These are phyloP conservation scores for Fusarium torulosum DNA, from an alignment of 2,329 filamentous ascomycete genomes.

Conservation along the genomic window DNA sequence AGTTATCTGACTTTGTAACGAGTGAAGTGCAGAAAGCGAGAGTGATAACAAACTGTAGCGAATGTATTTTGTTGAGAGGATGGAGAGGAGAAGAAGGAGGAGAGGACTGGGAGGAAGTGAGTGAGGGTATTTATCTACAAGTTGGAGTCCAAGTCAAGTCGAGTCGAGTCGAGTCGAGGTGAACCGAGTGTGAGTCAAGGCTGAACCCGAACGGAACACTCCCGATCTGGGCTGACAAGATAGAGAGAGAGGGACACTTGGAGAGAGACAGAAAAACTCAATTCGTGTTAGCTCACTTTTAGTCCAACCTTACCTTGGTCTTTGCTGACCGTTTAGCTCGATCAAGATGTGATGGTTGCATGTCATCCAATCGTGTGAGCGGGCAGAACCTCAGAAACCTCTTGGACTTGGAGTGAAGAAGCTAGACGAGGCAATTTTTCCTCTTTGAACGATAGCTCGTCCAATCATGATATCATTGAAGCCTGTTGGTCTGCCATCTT, in stretches of 20 bases:
- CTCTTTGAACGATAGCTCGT: slow-evolving; percentile 17
- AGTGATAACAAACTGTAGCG: slow-evolving; percentile 36
- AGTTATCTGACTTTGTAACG: slow-evolving; percentile 27
- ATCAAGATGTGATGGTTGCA: neutral
- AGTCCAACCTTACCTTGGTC: slow-evolving; percentile 1
- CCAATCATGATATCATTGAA: slow-evolving; percentile 38
- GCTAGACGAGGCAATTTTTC: slow-evolving; percentile 33
- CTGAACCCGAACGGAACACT: too few relatives aligned
- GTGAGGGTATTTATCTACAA: slow-evolving; percentile 35
- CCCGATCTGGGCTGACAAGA: neutral
- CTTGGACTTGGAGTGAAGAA: neutral
- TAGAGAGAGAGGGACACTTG: neutral
- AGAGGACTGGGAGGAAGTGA: slow-evolving; percentile 8
- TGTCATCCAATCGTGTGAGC: neutral
- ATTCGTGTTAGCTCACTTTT: slow-evolving; percentile 10
- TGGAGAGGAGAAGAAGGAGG: neutral
- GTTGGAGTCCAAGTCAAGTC: neutral
- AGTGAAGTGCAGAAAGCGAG: slow-evolving; percentile 32
- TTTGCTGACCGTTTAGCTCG: neutral
- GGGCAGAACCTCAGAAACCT: neutral
- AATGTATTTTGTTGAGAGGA: slow-evolving; percentile 33
- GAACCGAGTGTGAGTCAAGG: neutral
- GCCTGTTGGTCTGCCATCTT: neutral
- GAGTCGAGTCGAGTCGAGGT: neutral
- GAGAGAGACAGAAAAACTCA: neutral